Base-by-base conservation (phyloP, 2,329 filamentous ascomycete genomes). In the Hypoxylon sp. region DNA sequence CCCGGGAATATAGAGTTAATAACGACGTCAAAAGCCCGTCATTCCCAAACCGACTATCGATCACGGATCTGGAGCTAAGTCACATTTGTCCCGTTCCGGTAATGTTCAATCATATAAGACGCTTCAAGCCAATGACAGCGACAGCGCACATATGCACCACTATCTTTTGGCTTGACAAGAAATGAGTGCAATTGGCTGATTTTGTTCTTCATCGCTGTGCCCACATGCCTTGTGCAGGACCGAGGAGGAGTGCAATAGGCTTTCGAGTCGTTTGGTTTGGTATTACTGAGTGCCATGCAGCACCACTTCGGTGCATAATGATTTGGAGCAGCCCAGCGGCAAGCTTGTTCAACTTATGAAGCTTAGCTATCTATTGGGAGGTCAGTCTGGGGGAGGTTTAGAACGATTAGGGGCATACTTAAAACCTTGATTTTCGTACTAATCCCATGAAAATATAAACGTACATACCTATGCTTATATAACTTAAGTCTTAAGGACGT, bases 1-100 rank as follows among this genome's bases (percentile, higher is more conserved):
- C 7, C 36, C 6, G 16, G 12, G 36, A 40, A 40, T 18, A 7
- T 40, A 20, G 36, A 40, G 6, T 40, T 40, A 7, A 16, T 4
- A 14, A 42, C 22, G 16, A 58, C 54, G 60, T 58, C 53, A 63
- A 54, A 8, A 6, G 30, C 16, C 52, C 48, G 42, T 63, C 60
- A 63, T 49, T 7, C 18, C 18, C 28, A 51, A 20, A 11, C 51
- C 7, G 18, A 38, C 8, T 42, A n/a, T 1, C 26, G 14, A 16
- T 14, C 8, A 14, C 8, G 2, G 14, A 45, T 24, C 24, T 12
- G 18, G 36, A 38, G 2, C 22, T 22, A 24, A 22, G 7, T 22
- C 11, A 18, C 20, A 20, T 36, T 18, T 20, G n/a, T 18, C 44
- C 16, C 12, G 28, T 38, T 36, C 54, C 49, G 44, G 28, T 30